phyloP scores from a whole-genome alignment of 192 early-diverging fungal species.

The Linnemannia elongata region DNA sequence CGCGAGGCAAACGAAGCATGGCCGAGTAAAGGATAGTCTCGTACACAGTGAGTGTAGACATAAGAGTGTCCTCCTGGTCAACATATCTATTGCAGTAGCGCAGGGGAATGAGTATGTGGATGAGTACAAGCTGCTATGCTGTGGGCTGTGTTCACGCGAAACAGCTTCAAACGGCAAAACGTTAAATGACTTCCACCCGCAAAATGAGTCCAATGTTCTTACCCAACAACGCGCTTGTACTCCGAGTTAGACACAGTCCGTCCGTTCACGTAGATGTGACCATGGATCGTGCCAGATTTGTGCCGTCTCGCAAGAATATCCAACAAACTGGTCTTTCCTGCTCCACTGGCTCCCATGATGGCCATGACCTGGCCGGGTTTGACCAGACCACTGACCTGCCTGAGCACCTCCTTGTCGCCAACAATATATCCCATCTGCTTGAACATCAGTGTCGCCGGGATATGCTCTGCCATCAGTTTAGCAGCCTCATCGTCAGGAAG shows the following conservation, averaged over 20 bases:
- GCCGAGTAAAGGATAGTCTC: constrained; percentile 94
- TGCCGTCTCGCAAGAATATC: constrained; percentile 89
- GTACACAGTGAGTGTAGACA: constrained; percentile 89
- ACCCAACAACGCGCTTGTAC: constrained; percentile 81
- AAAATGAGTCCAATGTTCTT: constrained; percentile 57
- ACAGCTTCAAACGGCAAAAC: no score
- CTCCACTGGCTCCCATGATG: constrained; percentile 93
- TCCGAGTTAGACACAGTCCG: constrained; percentile 69
- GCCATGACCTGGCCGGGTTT: constrained; percentile 91
- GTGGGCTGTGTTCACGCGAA: no score
- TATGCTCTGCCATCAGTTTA: constrained; percentile 79
- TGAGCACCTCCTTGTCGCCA: constrained; percentile 56
- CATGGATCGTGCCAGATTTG: constrained; percentile 75
- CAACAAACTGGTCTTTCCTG: constrained; percentile 93
- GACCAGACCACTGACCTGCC: constrained; percentile 79
- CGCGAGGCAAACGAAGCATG: constrained; percentile 80
- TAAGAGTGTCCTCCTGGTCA: constrained; percentile 92
- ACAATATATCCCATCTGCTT: constrained; percentile 69
- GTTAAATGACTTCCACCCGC: background rate
- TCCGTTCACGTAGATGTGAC: constrained; percentile 87
- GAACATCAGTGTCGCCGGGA: constrained; percentile 73
- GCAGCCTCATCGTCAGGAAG: constrained; percentile 67
- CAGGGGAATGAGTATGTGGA: background rate
- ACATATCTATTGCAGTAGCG: constrained; percentile 71
- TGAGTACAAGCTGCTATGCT: background rate